A percentile compares a stretch with the other conserved stretches of the same genome.
Evolutionary conservation across 75 land plant genomes (phyloP).

Genomic region (Selaginella tamariscina): DNA sequence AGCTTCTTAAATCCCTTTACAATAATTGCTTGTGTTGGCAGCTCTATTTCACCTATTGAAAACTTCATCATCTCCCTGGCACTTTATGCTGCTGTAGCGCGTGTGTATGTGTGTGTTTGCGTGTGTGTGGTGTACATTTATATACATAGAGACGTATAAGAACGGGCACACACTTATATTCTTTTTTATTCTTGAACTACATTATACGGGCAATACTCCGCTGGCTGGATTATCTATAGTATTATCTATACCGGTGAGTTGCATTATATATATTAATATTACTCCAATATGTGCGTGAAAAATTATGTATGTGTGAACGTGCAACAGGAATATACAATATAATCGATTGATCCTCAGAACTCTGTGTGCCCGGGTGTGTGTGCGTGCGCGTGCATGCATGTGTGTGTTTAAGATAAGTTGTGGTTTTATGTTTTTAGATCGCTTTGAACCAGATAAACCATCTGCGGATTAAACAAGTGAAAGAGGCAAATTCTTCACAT

Average conservation of each 20-base stretch:
- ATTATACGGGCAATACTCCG: slow-evolving; percentile 43
- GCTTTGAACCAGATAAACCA: slow-evolving; percentile 65
- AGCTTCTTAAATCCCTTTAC: slow-evolving; percentile 85
- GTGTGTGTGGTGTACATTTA: too few species aligned
- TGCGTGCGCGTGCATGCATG: not conserved
- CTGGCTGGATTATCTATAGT: slow-evolving; percentile 73
- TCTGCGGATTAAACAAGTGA: slow-evolving; percentile 18
- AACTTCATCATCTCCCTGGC: slow-evolving; percentile 45
- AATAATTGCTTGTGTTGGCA: slow-evolving; percentile 68
- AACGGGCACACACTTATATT: not conserved
- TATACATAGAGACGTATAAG: too few species aligned
- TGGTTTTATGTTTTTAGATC: slow-evolving; percentile 30
- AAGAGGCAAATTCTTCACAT: not conserved
- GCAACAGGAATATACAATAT: too few species aligned
- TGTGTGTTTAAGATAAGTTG: not conserved
- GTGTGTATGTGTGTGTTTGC: not conserved
- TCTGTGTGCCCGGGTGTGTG: too few species aligned
- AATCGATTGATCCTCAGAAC: too few species aligned
- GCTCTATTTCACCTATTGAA: slow-evolving; percentile 63
- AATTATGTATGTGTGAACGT: too few species aligned
- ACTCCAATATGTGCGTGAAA: too few species aligned
- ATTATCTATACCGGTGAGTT: slow-evolving; percentile 50
- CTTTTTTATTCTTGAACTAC: not conserved
- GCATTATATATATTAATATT: too few species aligned
- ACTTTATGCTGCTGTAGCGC: slow-evolving; percentile 50